These are phyloP conservation scores for Chlamydomonas asymmetrica DNA, from an alignment of 139 green algal genomes.

Conservation along the genomic window DNA sequence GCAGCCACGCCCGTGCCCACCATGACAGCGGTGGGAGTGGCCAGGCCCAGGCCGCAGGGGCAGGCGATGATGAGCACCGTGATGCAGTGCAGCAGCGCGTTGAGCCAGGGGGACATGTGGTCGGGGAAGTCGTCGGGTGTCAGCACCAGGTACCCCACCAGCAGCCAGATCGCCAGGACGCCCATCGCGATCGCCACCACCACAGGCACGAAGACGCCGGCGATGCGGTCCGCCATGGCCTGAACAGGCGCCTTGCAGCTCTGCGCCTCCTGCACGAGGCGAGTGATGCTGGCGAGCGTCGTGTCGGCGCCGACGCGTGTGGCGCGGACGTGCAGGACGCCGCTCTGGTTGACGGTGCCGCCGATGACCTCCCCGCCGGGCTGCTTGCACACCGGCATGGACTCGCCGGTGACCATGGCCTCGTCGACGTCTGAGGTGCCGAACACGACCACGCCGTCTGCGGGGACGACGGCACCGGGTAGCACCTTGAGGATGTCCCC, in stretches of 20 bases:
- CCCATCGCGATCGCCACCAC: conserved; percentile 56
- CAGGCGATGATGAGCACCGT: conserved; percentile 96
- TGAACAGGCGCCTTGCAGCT: conserved; percentile 94
- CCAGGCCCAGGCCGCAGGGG: conserved; percentile 94
- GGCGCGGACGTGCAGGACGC: conserved; percentile 59
- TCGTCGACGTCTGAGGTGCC: conserved; percentile 88
- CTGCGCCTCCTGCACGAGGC: conserved; percentile 91
- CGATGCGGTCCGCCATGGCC: conserved; percentile 75
- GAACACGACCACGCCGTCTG: conserved; percentile 81
- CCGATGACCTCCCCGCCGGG: conserved; percentile 77
- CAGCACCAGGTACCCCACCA: neutral
- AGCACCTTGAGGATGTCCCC: conserved; percentile 63
- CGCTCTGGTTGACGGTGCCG: conserved; percentile 86
- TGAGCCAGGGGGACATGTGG: conserved; percentile 73
- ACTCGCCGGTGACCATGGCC: conserved; percentile 95
- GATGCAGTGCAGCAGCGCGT: conserved; percentile 83
- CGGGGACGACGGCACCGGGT: conserved; percentile 77
- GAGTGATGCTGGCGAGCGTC: conserved; percentile 86
- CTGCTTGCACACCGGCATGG: conserved; percentile 71
- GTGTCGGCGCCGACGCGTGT: conserved; percentile 68
- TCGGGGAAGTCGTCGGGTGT: conserved; percentile 55
- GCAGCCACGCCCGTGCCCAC: conserved; percentile 91
- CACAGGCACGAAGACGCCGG: conserved; percentile 86
- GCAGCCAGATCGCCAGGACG: conserved; percentile 30
- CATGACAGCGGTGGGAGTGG: conserved; percentile 93